Evolutionary conservation across 495 filamentous ascomycete genomes (phyloP).

Genomic region (Filosporella fistucella): DNA sequence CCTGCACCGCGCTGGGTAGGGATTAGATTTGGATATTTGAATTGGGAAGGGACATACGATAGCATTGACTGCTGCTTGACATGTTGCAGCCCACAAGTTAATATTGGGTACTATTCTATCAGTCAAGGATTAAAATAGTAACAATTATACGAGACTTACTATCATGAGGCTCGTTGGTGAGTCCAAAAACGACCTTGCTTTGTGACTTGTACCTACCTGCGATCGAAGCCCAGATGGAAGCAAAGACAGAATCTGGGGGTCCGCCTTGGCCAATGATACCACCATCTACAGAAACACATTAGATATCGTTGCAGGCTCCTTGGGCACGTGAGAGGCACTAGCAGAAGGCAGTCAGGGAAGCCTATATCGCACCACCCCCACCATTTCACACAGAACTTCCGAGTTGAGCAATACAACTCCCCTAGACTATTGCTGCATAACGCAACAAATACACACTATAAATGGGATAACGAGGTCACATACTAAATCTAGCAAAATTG

Average conservation of each 20-base stretch:
- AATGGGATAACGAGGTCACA: background rate
- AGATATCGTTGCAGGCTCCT: too few species aligned
- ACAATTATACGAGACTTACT: conserved; percentile 5
- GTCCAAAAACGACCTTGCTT: conserved; percentile 46
- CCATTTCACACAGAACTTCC: too few species aligned
- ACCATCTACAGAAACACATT: background rate
- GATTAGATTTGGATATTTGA: background rate
- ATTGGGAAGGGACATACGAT: conserved; percentile 26
- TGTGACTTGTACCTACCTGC: conserved; percentile 46
- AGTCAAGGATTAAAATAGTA: background rate
- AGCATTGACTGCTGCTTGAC: conserved; percentile 51
- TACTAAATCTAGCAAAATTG: conserved; percentile 33
- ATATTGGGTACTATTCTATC: conserved; percentile 28
- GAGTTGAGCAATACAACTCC: too few species aligned
- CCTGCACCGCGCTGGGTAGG: conserved; percentile 38
- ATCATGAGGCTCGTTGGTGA: conserved; percentile 59
- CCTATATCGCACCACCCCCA: too few species aligned
- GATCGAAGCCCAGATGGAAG: conserved; percentile 48
- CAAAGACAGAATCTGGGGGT: conserved; percentile 48
- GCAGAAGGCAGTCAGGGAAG: too few species aligned
- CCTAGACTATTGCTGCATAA: too few species aligned
- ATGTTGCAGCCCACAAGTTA: conserved; percentile 40
- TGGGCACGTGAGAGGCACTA: too few species aligned
- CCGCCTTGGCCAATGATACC: conserved; percentile 46
- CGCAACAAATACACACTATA: too few species aligned